Base-by-base conservation (phyloP, 768 basidiomycete species). In the Coprinopsis marcescibilis region DNA sequence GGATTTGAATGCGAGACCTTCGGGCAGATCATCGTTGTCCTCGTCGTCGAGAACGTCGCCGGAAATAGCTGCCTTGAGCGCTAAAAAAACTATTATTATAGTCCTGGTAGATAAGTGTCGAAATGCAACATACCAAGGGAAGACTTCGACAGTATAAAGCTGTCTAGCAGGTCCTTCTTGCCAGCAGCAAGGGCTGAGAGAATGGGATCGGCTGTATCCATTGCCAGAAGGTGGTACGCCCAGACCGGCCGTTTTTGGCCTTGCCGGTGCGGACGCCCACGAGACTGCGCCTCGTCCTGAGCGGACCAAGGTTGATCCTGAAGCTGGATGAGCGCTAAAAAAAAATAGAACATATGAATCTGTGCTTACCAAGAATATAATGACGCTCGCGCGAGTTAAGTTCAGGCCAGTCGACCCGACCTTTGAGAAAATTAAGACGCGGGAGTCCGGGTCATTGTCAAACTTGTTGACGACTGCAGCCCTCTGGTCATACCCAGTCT, bases 91-190 rank as follows among this genome's bases (percentile, higher is more conserved):
- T n/a, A n/a, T n/a, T n/a, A n/a, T n/a, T n/a, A n/a, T n/a, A n/a
- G n/a, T n/a, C n/a, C n/a, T n/a, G n/a, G n/a, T n/a, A n/a, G n/a
- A n/a, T n/a, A n/a, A n/a, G n/a, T n/a, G n/a, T n/a, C n/a, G n/a
- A n/a, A n/a, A n/a, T n/a, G n/a, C n/a, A n/a, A n/a, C n/a, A n/a
- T n/a, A n/a, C n/a, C n/a, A n/a, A n/a, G n/a, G n/a, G n/a, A n/a
- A n/a, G n/a, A n/a, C n/a, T n/a, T n/a, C n/a, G n/a, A n/a, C n/a
- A n/a, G n/a, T 32, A 37, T 8, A 37, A 63, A 65, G 0, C 54
- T 55, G 0, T 58, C 55, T 24, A 64, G 50, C 59, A 62, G 60
- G n/a, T 56, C 49, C 2, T 54, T 37, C 23, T 65, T 66, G 1
- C 55, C 55, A 4, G 48, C 23, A 0, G 60, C 61, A 4, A 65